phyloP scores from a whole-genome alignment of 192 early-diverging fungal species.

The Powellomyces hirtus region DNA sequence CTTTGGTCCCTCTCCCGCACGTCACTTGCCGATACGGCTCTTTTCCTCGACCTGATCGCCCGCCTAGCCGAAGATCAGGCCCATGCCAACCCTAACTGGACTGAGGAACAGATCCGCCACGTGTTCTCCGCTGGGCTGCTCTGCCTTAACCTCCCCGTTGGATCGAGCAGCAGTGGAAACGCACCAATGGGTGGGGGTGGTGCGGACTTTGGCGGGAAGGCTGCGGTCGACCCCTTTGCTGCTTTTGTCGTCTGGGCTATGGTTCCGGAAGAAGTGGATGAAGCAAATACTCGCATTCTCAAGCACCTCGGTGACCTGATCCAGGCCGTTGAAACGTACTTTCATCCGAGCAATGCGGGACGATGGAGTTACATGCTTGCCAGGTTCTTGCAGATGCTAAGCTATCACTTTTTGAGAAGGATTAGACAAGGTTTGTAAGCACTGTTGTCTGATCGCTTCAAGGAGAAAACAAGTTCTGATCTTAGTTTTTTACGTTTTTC shows the following conservation, averaged over 20 bases:
- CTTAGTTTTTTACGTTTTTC: no score
- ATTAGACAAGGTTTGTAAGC: conserved; percentile 22
- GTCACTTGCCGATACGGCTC: conserved; percentile 59
- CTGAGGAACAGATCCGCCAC: conserved; percentile 53
- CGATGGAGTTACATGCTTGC: conserved; percentile 76
- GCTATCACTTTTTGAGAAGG: conserved; percentile 68
- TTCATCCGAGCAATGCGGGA: conserved; percentile 91
- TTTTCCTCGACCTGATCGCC: conserved; percentile 70
- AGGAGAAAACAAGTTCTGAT: no score
- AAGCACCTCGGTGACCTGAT: conserved; percentile 71
- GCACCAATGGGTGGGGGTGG: not conserved
- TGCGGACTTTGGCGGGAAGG: conserved; percentile 20
- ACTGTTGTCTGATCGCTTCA: no score
- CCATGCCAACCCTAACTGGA: conserved; percentile 50
- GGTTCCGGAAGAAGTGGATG: conserved; percentile 37
- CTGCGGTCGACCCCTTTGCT: conserved; percentile 65
- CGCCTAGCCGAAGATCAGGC: conserved; percentile 56
- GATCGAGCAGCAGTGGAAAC: conserved; percentile 21
- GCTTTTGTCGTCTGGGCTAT: conserved; percentile 80
- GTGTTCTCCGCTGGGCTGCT: conserved; percentile 57
- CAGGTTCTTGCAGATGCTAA: conserved; percentile 65
- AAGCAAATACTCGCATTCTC: conserved; percentile 45
- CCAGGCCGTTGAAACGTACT: conserved; percentile 83
- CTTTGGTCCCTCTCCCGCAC: conserved; percentile 75
- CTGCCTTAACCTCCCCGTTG: conserved; percentile 41